phyloP scores from a whole-genome alignment of 768 basidiomycete genomes.

The Boletus huronensis region DNA sequence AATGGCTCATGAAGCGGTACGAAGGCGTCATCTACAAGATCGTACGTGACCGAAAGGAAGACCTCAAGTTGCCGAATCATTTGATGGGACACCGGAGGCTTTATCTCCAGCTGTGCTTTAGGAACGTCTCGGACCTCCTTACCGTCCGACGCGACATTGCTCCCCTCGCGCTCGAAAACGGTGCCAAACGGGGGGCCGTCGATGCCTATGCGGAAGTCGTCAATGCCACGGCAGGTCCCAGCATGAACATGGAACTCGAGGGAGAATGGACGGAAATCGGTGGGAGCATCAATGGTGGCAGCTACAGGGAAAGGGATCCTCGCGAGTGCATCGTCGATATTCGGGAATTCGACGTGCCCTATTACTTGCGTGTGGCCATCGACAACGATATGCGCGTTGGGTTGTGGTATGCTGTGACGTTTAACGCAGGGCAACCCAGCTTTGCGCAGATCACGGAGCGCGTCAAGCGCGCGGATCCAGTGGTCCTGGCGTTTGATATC shows the following conservation, averaged over 20 bases:
- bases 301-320: constrained; percentile 70
- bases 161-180: constrained; percentile 86
- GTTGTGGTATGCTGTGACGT: constrained; percentile 92
- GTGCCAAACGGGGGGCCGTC: constrained; percentile 89
- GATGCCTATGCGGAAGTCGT: constrained; percentile 98
- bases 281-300: constrained; percentile 36
- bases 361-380: constrained; percentile 98
- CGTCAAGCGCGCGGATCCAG: constrained; percentile 97
- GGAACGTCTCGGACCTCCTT: constrained; percentile 91
- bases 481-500: constrained; percentile 99
- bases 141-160: constrained; percentile 82
- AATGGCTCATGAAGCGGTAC: constrained; percentile 92
- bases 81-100: constrained; percentile 90
- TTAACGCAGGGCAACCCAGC: constrained; percentile 72
- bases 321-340: constrained; percentile 90
- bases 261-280: constrained; percentile 55
- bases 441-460: constrained; percentile 73
- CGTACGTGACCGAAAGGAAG: constrained; percentile 82
- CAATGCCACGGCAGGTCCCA: constrained; percentile 65
- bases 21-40: constrained; percentile 83
- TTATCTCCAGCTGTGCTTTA: constrained; percentile 85
- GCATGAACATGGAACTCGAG: constrained; percentile 67
- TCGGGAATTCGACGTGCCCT: constrained; percentile 94
- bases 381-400: constrained; percentile 98
- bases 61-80: constrained; percentile 93